Conservation (phyloP, 1,139 yeast genomes). For the Yamadazyma trypodendri region DNA sequence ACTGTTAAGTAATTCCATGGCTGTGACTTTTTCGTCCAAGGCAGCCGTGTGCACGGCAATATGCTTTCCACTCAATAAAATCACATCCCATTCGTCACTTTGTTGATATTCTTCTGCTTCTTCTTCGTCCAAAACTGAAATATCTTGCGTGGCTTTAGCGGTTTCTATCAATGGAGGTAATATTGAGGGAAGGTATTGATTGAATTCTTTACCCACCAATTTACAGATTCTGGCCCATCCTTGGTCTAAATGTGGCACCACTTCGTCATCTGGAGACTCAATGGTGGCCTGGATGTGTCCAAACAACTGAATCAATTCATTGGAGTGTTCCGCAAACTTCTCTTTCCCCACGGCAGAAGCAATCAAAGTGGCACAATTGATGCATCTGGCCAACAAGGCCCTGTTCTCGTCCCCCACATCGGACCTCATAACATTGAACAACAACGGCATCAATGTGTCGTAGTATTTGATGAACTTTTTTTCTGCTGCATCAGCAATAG, state of each 20-base stretch:
- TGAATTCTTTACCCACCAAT: slow-evolving; percentile 78
- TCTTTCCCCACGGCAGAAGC: slow-evolving; percentile 97
- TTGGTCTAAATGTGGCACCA: slow-evolving; percentile 81
- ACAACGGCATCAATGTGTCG: slow-evolving; percentile 90
- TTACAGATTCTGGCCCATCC: slow-evolving; percentile 96
- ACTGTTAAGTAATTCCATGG: slow-evolving; percentile 84
- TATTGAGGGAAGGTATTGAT: slow-evolving; percentile 86
- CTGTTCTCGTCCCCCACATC: slow-evolving; percentile 82
- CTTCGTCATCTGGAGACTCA: slow-evolving; percentile 73
- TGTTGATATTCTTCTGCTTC: slow-evolving; percentile 79
- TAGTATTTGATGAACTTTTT: slow-evolving; percentile 85
- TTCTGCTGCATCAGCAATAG: slow-evolving; percentile 98
- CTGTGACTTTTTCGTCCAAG: slow-evolving; percentile 88
- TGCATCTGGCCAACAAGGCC: slow-evolving; percentile 84
- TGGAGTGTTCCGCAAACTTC: slow-evolving; percentile 72
- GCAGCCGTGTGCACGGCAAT: slow-evolving; percentile 93
- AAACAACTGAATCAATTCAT: slow-evolving; percentile 68
- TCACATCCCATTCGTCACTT: slow-evolving; percentile 94
- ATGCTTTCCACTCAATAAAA: slow-evolving; percentile 86
- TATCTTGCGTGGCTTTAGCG: slow-evolving; percentile 88
- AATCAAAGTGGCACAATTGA: slow-evolving; percentile 91
- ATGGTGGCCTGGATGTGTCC: slow-evolving; percentile 68
- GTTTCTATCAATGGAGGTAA: slow-evolving; percentile 82
- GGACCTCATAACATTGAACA: slow-evolving; percentile 73
- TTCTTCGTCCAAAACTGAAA: slow-evolving; percentile 83